Evolutionary conservation across 2,329 filamentous ascomycete genomes (phyloP), one percentile per base, ranked within the genome.

Genomic region (Aspergillus bombycis): DNA sequence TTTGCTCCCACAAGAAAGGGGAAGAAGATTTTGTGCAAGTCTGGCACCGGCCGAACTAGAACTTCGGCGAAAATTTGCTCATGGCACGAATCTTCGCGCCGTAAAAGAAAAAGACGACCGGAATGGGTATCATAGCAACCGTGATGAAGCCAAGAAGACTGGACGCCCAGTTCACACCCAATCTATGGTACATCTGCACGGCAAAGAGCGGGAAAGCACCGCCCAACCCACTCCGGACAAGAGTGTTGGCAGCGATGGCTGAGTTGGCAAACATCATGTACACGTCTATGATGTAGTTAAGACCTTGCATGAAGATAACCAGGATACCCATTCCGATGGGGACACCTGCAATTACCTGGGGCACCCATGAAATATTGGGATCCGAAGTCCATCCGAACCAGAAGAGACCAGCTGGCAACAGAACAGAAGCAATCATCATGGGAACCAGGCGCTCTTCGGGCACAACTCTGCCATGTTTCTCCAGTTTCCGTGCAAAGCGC

Each of bases 301-400:
- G 72, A 11, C 74, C 74, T 59, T 77, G 74, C 67, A 78, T 71
- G 77, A 77, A 82, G 61, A 71, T 79, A 26, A 83, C 74, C 61
- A 78, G 70, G 60, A 77, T 73, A 5, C 77, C 76, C 64, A 79
- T 78, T 0, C 82, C 82, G 28, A 82, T 75, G 45, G 76, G 75
- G 0, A 81, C 67, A 2, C 78, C 80, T 5, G 79, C 74, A 4
- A 83, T 68, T 1, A 81, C 79, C 45, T 81, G 80, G 1, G 79
- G 76, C 19, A 82, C 77, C 81, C 81, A 83, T 14, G 73, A 77
- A 38, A 81, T 78, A 34, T 74, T 64, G 3, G 73, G 73, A 56
- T 73, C 75, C 0, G 78, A 79, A 10, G 77, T 77, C 83, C 83
- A 84, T 16, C 77, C 81, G 63, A 83, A 83, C 78, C 80, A 81